A percentile compares a stretch with the other conserved stretches of the same genome.
These are phyloP conservation scores for Leptographium lundbergii DNA, from an alignment of 2,329 filamentous ascomycete genomes.

Conservation along the genomic window DNA sequence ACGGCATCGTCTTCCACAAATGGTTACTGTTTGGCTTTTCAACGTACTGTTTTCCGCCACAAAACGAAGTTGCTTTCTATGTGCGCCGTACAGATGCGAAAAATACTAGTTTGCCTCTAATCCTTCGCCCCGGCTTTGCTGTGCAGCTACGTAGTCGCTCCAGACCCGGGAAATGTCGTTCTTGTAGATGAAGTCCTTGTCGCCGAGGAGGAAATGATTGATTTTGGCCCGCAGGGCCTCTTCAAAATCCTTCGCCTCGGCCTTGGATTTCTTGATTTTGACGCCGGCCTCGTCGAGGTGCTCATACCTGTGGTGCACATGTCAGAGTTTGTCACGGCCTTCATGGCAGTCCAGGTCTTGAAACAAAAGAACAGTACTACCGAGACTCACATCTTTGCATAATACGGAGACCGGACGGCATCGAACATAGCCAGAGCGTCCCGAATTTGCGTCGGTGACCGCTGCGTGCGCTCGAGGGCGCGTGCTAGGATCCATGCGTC, in stretches of 20 bases:
- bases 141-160: not conserved
- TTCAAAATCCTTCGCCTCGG: not conserved
- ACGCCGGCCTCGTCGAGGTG: not conserved
- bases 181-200: slow-evolving; percentile 1
- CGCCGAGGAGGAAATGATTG: not conserved
- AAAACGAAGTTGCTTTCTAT: not conserved
- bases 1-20: not conserved
- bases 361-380: not conserved
- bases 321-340: not conserved
- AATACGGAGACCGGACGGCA: not conserved
- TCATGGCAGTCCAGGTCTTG: not conserved
- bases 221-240: not conserved
- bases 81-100: not conserved
- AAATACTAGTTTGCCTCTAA: not conserved
- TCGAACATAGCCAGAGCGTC: not conserved
- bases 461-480: not conserved
- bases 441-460: not conserved
- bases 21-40: not conserved
- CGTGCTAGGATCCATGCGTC: slow-evolving; percentile 1
- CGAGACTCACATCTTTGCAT: not conserved
- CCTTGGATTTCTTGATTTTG: not conserved
- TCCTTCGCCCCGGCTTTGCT: not conserved
- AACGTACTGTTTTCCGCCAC: not conserved
- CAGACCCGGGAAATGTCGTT: slow-evolving; percentile 1
- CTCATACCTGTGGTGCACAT: not conserved